These are phyloP conservation scores for Tephrocybe sp. DNA, from an alignment of 768 basidiomycete species.

Conservation along the genomic window DNA sequence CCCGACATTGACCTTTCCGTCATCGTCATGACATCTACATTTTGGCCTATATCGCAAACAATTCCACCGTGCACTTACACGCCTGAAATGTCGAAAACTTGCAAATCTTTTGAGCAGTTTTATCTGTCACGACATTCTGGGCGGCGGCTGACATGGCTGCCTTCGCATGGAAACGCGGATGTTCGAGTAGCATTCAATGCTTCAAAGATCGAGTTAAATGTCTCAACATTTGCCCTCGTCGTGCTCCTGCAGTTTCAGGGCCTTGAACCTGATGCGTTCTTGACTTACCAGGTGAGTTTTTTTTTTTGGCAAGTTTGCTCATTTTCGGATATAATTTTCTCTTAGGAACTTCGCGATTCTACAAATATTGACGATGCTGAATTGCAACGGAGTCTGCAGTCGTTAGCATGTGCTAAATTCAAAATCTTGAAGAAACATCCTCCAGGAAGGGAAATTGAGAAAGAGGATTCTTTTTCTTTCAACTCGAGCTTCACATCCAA, in stretches of 20 bases:
- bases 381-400: conserved; percentile 90
- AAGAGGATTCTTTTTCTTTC: conserved; percentile 85
- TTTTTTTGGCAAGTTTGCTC: background rate
- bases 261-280: conserved; percentile 59
- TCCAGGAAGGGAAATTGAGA: conserved; percentile 76
- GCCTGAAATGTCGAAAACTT: conserved; percentile 56
- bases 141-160: conserved; percentile 89
- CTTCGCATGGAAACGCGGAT: conserved; percentile 88
- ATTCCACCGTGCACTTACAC: conserved; percentile 70
- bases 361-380: conserved; percentile 77
- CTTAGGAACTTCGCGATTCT: conserved; percentile 79
- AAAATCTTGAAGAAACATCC: conserved; percentile 93
- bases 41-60: conserved; percentile 86
- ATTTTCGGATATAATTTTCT: conserved; percentile 1
- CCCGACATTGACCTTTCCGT: conserved; percentile 82
- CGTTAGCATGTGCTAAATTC: conserved; percentile 92
- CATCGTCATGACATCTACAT: conserved; percentile 93
- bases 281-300: conserved; percentile 71
- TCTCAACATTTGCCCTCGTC: conserved; percentile 86
- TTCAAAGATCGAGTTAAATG: conserved; percentile 85
- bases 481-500: conserved; percentile 79
- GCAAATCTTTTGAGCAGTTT: conserved; percentile 83
- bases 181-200: conserved; percentile 80
- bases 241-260: conserved; percentile 88
- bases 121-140: conserved; percentile 91